These are phyloP conservation scores for Solidago caesia DNA, from an alignment of 129 eudicot species.

Conservation along the genomic window DNA sequence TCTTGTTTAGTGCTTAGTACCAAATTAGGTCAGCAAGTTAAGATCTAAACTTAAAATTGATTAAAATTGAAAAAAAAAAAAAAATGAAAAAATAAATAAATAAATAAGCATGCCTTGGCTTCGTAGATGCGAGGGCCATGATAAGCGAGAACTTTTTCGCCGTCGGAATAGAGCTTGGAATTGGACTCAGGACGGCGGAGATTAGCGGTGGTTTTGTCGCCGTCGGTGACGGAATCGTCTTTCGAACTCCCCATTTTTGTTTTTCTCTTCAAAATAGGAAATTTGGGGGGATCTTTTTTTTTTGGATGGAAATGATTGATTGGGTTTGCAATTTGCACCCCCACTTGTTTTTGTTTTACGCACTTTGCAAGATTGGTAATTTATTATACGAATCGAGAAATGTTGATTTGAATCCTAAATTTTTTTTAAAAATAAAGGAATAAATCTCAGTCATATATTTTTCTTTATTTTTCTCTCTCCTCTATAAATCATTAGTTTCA, in stretches of 20 bases:
- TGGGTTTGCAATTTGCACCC: conserved; percentile 4
- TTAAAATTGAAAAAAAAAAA: not conserved
- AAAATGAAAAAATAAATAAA: conserved; percentile 2
- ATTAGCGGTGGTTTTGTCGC: conserved; percentile 65
- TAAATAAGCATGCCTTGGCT: conserved; percentile 51
- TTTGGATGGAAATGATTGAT: not conserved
- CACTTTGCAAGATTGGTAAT: no score
- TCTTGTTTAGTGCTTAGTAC: not conserved
- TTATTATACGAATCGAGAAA: no score
- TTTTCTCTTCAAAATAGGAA: conserved; percentile 12
- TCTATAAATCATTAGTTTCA: no score
- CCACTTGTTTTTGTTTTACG: conserved; percentile 42
- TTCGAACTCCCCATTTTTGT: conserved; percentile 65
- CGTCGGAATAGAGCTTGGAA: conserved; percentile 56
- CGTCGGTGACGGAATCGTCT: conserved; percentile 75
- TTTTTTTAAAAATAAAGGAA: no score
- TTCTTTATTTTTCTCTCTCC: no score
- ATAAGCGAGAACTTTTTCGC: conserved; percentile 80
- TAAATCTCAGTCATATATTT: no score
- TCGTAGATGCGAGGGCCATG: conserved; percentile 85
- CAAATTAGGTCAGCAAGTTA: conserved; percentile 1
- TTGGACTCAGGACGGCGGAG: conserved; percentile 51
- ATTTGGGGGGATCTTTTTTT: not conserved
- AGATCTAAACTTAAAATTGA: conserved; percentile 20
- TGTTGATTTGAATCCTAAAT: no score